Evolutionary conservation across 768 basidiomycete species (phyloP).

Genomic region (Tulasnella sp.): DNA sequence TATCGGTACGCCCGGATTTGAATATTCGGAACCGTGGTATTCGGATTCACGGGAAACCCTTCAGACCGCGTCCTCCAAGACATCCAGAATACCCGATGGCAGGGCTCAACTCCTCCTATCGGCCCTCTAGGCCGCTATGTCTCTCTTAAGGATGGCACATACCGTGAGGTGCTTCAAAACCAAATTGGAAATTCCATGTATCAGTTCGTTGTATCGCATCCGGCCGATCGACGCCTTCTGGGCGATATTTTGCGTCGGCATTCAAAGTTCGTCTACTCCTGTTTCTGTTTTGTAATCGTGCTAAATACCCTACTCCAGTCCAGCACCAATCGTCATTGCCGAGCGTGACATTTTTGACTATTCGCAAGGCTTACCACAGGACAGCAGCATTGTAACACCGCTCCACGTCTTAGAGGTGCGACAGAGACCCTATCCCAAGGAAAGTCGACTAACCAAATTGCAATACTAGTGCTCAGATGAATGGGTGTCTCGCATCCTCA

Average conservation of each 20-base stretch:
- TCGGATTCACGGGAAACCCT: constrained; percentile 36
- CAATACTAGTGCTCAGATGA: constrained; percentile 58
- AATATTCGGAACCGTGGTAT: constrained; percentile 47
- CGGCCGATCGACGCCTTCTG: constrained; percentile 51
- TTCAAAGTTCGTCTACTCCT: constrained; percentile 6
- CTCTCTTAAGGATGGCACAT: constrained; percentile 60
- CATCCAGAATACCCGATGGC: constrained; percentile 50
- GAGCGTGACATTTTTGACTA: constrained; percentile 78
- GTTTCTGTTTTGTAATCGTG: neutral
- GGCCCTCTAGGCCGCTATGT: constrained; percentile 78
- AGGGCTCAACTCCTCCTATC: constrained; percentile 50
- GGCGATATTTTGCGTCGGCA: constrained; percentile 39
- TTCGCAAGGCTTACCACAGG: constrained; percentile 58
- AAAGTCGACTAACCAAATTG: constrained; percentile 6
- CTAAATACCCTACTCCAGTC: constrained; percentile 32
- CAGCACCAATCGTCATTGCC: constrained; percentile 52
- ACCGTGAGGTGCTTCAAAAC: constrained; percentile 56
- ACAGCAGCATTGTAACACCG: constrained; percentile 53
- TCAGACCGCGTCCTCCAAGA: constrained; percentile 50
- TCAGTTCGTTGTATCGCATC: constrained; percentile 67
- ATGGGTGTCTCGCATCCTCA: constrained; percentile 69
- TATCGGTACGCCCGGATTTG: constrained; percentile 44
- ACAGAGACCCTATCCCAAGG: constrained; percentile 2
- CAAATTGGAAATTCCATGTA: constrained; percentile 53
- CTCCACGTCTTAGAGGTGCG: constrained; percentile 73